Percentiles rank a stretch among this genome's conserved stretches.
phyloP scores from a whole-genome alignment of 306 rosid genomes.

The Acacia confusa region DNA sequence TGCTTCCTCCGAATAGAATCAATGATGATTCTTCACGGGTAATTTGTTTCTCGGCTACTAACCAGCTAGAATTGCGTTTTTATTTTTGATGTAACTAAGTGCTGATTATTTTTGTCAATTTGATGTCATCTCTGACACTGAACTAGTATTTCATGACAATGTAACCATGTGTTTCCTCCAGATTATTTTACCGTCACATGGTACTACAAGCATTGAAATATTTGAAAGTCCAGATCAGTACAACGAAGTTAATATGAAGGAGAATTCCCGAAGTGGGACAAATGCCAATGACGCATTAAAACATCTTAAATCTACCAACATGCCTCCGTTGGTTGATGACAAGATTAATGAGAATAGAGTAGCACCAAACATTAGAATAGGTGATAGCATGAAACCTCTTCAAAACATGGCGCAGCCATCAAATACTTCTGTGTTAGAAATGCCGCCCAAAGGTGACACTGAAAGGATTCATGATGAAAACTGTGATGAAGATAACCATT shows the following conservation, averaged over 20 bases:
- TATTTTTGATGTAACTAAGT: background rate
- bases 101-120: background rate
- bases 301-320: background rate
- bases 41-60: background rate
- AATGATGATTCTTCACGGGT: constrained; percentile 35
- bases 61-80: background rate
- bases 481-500: background rate
- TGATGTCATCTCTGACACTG: background rate
- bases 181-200: constrained; percentile 21
- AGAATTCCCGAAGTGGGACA: constrained; percentile 1
- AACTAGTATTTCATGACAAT: background rate
- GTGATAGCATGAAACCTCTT: constrained; percentile 13
- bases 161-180: constrained; percentile 3
- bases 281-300: constrained; percentile 1
- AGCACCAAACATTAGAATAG: background rate
- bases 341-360: background rate
- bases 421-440: background rate
- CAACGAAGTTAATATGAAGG: constrained; percentile 12
- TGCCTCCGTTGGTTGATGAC: constrained; percentile 10
- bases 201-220: background rate
- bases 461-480: background rate
- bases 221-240: constrained; percentile 20
- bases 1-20: background rate
- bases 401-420: background rate
- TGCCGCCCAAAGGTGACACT: background rate